A percentile compares a stretch with the other conserved stretches of the same genome.
phyloP scores from a whole-genome alignment of 2,329 filamentous ascomycete species.

The Bipolaris bicolor region DNA sequence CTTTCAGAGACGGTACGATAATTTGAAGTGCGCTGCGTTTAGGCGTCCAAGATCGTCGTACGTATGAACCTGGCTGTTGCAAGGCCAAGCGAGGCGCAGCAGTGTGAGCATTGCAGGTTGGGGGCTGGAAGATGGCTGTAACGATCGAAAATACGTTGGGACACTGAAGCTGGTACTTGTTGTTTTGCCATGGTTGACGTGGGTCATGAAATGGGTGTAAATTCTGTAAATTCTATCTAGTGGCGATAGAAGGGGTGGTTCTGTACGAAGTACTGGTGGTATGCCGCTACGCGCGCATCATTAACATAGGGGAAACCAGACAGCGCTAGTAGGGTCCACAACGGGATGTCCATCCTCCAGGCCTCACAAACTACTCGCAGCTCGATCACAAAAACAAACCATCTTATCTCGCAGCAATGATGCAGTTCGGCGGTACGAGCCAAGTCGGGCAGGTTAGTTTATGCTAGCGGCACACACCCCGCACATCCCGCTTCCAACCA shows the following conservation, averaged over 20 bases:
- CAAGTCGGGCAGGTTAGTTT: not conserved
- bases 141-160: not conserved
- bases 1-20: not conserved
- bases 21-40: not conserved
- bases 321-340: not conserved
- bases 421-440: not conserved
- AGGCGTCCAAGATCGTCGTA: conserved; percentile 15
- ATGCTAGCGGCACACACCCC: conserved; percentile 8
- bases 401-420: not conserved
- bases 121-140: not conserved
- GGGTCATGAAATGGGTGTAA: not conserved
- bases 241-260: too few relatives aligned
- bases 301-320: too few relatives aligned
- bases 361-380: not conserved
- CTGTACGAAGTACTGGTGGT: not conserved
- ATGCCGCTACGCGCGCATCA: too few relatives aligned
- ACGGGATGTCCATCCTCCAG: not conserved
- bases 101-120: not conserved
- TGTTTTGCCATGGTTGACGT: not conserved
- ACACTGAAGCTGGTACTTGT: not conserved
- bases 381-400: not conserved
- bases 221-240: not conserved
- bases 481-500: not conserved
- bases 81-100: conserved; percentile 28
- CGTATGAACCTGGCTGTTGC: conserved; percentile 4